Conservation (phyloP, 441 rosid species). For the Eruca vesicaria region DNA sequence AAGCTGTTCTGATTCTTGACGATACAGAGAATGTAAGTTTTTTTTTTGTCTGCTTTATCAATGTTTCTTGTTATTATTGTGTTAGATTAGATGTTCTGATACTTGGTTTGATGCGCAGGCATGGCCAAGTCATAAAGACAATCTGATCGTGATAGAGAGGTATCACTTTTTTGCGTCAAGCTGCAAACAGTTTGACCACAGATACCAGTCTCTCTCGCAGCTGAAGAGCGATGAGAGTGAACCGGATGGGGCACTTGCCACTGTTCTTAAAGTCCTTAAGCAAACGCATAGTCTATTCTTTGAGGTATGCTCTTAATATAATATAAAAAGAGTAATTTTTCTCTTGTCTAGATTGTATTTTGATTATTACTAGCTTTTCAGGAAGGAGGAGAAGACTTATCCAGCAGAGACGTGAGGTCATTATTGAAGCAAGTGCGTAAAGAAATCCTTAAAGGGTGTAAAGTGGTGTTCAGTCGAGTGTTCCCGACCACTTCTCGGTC, state of each 20-base stretch:
- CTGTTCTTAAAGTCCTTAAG: slow-evolving; percentile 59
- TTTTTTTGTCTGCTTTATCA: neutral
- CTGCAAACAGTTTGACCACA: slow-evolving; percentile 77
- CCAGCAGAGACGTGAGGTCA: slow-evolving; percentile 69
- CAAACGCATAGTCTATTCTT: slow-evolving; percentile 60
- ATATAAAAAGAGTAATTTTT: neutral
- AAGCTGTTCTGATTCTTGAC: slow-evolving; percentile 83
- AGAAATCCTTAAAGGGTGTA: slow-evolving; percentile 68
- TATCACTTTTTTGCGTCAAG: slow-evolving; percentile 90
- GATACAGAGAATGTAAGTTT: slow-evolving; percentile 82
- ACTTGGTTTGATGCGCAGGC: slow-evolving; percentile 46
- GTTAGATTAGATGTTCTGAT: neutral
- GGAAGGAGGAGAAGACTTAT: slow-evolving; percentile 39
- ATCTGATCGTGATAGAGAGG: slow-evolving; percentile 85
- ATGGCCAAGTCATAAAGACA: slow-evolving; percentile 77
- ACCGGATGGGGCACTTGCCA: slow-evolving; percentile 76
- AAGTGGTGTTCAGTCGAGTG: slow-evolving; percentile 73
- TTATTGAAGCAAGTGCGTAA: slow-evolving; percentile 53
- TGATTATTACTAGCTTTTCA: neutral
- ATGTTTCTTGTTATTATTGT: neutral
- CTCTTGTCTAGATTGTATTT: neutral
- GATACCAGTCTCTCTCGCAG: slow-evolving; percentile 71
- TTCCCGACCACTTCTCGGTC: slow-evolving; percentile 61
- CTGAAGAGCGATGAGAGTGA: slow-evolving; percentile 77
- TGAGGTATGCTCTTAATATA: slow-evolving; percentile 44